phyloP scores from a whole-genome alignment of 768 basidiomycete genomes.

The Hericium erinaceus region DNA sequence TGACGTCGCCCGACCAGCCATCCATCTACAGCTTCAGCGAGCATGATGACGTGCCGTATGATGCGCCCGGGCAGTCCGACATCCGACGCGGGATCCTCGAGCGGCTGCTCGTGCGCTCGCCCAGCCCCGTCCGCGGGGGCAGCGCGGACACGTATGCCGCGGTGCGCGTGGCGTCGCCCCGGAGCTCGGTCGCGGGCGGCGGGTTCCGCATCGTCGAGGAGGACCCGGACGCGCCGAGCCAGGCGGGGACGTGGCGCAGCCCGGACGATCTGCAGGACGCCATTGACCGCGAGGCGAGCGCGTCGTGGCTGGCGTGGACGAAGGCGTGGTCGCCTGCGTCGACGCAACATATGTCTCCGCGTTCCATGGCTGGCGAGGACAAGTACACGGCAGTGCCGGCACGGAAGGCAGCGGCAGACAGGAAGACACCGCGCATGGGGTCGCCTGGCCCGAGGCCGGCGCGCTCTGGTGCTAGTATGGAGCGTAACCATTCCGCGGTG shows the following conservation, averaged over 20 bases:
- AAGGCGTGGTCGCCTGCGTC: constrained; percentile 16
- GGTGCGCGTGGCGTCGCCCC: background rate
- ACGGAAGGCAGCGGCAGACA: constrained; percentile 20
- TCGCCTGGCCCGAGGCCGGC: constrained; percentile 3
- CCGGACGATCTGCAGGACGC: constrained; percentile 14
- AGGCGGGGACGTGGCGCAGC: constrained; percentile 3
- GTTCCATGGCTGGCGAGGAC: constrained; percentile 20
- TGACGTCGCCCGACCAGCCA: constrained; percentile 10
- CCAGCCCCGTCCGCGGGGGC: background rate
- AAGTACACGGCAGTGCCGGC: constrained; percentile 31
- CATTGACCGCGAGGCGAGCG: constrained; percentile 9
- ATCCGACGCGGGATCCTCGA: constrained; percentile 44
- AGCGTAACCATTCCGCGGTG: constrained; percentile 26
- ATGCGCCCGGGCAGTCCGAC: constrained; percentile 38
- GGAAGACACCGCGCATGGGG: constrained; percentile 19
- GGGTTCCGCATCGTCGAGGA: constrained; percentile 38
- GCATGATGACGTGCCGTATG: constrained; percentile 30
- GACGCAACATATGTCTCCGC: background rate
- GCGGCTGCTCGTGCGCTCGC: constrained; percentile 22
- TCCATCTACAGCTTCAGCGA: constrained; percentile 13
- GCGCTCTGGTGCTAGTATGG: constrained; percentile 5
- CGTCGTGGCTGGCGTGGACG: constrained; percentile 12
- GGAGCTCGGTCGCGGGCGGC: constrained; percentile 2
- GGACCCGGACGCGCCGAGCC: constrained; percentile 17
- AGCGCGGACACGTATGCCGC: background rate